Evolutionary conservation across 1,139 yeast genomes (phyloP).

Genomic region (Magnusiomyces fungicola): DNA sequence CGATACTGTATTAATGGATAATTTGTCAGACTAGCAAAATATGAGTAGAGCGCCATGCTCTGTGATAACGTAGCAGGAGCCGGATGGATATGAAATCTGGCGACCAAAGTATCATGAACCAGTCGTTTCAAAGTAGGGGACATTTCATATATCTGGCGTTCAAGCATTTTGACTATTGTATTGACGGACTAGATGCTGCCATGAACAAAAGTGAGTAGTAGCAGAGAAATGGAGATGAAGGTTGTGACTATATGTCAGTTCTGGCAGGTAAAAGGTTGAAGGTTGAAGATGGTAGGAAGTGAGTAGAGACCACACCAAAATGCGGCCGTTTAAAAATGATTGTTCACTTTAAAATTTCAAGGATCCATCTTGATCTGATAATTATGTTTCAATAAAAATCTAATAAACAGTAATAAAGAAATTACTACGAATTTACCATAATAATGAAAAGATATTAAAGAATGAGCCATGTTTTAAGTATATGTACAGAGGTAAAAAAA

Average conservation of each 20-base stretch:
- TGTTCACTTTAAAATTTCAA: too few relatives aligned
- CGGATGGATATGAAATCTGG: constrained; percentile 25
- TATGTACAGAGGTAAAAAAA: not conserved
- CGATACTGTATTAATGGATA: constrained; percentile 27
- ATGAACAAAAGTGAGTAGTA: not conserved
- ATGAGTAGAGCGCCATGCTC: constrained; percentile 24
- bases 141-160: constrained; percentile 6
- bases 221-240: constrained; percentile 4
- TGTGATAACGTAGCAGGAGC: constrained; percentile 27
- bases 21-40: constrained; percentile 16
- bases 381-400: too few relatives aligned
- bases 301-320: too few relatives aligned
- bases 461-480: not conserved
- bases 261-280: too few relatives aligned
- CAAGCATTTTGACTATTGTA: not conserved
- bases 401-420: too few relatives aligned
- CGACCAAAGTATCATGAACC: constrained; percentile 25
- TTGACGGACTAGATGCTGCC: too few relatives aligned
- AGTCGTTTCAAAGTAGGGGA: constrained; percentile 16
- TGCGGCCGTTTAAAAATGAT: too few relatives aligned
- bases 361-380: too few relatives aligned
- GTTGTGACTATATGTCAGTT: too few relatives aligned
- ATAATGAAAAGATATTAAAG: too few relatives aligned
- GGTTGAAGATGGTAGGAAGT: too few relatives aligned
- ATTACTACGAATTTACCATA: too few relatives aligned